These are phyloP conservation scores for Alnus glutinosa DNA, from an alignment of 306 rosid genomes.

Conservation along the genomic window DNA sequence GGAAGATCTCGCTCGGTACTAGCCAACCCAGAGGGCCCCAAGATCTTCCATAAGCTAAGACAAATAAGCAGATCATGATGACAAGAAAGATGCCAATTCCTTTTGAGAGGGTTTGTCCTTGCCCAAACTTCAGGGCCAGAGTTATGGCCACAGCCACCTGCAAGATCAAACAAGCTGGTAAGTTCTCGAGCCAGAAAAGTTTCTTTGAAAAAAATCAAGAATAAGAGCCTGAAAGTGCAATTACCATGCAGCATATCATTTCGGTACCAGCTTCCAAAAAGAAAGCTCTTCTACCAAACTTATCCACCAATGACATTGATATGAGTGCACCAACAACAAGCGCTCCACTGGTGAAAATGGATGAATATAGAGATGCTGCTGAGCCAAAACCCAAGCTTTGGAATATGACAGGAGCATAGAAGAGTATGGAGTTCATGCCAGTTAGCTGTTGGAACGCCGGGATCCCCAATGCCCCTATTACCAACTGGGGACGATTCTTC, in stretches of 20 bases:
- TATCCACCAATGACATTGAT: constrained; percentile 82
- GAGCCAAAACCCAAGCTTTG: constrained; percentile 94
- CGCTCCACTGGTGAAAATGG: constrained; percentile 77
- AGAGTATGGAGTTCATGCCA: constrained; percentile 93
- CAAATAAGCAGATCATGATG: constrained; percentile 68
- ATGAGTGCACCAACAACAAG: constrained; percentile 78
- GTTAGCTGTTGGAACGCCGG: constrained; percentile 98
- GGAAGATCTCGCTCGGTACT: constrained; percentile 94
- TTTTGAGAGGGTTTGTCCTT: constrained; percentile 65
- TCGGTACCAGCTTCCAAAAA: constrained; percentile 90
- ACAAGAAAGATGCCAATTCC: constrained; percentile 71
- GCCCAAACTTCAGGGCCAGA: constrained; percentile 73
- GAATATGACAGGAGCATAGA: constrained; percentile 96
- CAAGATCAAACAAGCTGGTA: constrained; percentile 7
- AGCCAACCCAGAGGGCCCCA: constrained; percentile 99
- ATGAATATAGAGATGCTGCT: constrained; percentile 74
- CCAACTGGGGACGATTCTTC: constrained; percentile 84
- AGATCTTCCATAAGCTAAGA: constrained; percentile 94
- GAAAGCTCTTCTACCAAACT: constrained; percentile 87
- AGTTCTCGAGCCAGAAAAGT: not conserved
- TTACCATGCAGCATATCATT: constrained; percentile 92
- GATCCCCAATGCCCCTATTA: constrained; percentile 91
- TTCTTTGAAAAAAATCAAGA: constrained; percentile 6
- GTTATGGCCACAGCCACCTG: constrained; percentile 68
- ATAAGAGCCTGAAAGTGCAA: not conserved